These are phyloP conservation scores for Dichotomocladium elegans DNA, from an alignment of 371 early-diverging fungal species.

Conservation along the genomic window DNA sequence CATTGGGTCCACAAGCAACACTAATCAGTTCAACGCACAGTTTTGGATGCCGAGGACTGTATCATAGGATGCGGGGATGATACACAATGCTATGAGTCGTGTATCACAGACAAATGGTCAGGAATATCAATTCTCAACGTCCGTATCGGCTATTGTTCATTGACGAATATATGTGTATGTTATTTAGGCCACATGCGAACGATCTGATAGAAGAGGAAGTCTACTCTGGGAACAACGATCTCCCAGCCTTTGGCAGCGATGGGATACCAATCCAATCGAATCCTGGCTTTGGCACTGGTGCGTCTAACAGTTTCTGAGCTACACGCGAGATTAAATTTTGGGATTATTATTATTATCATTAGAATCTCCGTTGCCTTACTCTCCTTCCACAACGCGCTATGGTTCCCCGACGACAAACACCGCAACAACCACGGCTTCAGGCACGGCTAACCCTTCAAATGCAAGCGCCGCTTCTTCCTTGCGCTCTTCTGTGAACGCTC, in stretches of 20 bases:
- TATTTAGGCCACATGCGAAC: background rate
- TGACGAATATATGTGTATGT: no score
- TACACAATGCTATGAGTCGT: constrained; percentile 5
- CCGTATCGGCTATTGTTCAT: no score
- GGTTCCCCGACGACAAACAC: background rate
- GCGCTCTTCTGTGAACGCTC: background rate
- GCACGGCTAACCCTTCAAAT: background rate
- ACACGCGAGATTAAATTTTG: no score
- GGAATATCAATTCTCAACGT: no score
- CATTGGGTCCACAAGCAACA: background rate
- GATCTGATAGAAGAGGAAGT: background rate
- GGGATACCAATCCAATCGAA: no score
- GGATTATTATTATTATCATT: background rate
- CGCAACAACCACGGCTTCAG: background rate
- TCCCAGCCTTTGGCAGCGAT: no score
- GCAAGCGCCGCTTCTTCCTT: background rate
- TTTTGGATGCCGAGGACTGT: constrained; percentile 5
- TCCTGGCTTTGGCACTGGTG: no score
- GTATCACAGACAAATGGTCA: constrained; percentile 6
- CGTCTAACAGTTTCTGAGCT: no score
- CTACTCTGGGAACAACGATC: no score
- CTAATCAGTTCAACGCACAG: background rate
- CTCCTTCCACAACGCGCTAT: background rate
- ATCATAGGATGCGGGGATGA: constrained; percentile 6
- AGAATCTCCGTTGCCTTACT: background rate